These are phyloP conservation scores for Colletotrichum sp. DNA, from an alignment of 2,329 filamentous ascomycete genomes.

Conservation along the genomic window DNA sequence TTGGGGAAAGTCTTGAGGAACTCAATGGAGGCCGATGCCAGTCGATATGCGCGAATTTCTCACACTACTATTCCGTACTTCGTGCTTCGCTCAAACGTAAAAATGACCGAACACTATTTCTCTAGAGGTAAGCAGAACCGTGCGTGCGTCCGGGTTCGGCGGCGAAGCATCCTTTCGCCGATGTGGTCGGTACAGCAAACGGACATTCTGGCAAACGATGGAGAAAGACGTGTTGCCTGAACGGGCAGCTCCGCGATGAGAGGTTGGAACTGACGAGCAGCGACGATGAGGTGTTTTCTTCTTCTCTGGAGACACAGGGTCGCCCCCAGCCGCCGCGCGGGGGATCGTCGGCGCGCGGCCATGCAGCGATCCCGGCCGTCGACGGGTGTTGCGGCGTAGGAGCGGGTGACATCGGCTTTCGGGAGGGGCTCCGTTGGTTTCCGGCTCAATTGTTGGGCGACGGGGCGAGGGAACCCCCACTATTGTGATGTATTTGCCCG, in stretches of 20 bases:
- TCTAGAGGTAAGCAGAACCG: background rate
- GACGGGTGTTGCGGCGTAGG: background rate
- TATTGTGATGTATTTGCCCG: background rate
- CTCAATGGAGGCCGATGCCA: background rate
- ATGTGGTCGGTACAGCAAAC: background rate
- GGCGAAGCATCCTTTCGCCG: background rate
- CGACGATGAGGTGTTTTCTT: background rate
- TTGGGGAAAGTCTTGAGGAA: background rate
- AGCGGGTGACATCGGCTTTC: constrained; percentile 20
- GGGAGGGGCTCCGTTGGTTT: background rate
- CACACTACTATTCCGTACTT: no score
- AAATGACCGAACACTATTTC: background rate
- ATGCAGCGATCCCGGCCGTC: background rate
- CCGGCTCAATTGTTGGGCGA: background rate
- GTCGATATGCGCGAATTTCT: background rate
- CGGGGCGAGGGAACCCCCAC: background rate
- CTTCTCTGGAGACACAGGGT: background rate
- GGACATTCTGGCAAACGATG: no score
- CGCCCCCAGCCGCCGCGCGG: background rate
- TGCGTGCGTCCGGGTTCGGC: background rate
- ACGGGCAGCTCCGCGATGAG: background rate
- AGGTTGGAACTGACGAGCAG: background rate
- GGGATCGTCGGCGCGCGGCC: background rate
- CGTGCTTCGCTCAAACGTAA: background rate
- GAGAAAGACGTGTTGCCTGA: background rate